These are phyloP conservation scores for Umbellularia californica DNA, from an alignment of 164 flowering plant species.

Conservation along the genomic window DNA sequence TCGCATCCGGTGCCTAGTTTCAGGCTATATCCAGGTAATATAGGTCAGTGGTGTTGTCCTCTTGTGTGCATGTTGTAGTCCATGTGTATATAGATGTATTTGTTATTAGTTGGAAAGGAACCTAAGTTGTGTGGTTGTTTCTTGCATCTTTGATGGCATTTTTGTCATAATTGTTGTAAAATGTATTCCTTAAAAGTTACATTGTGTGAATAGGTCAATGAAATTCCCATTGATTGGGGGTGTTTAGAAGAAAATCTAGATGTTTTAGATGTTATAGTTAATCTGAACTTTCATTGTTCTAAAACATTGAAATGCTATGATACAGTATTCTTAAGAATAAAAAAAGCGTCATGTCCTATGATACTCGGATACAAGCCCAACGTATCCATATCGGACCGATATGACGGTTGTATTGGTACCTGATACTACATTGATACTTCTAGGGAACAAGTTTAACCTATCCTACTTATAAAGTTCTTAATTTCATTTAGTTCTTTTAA, in stretches of 20 bases:
- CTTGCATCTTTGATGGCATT: constrained; percentile 12
- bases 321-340: too few species aligned
- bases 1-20: neutral
- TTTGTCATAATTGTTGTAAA: constrained; percentile 36
- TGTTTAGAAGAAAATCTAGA: constrained; percentile 16
- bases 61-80: neutral
- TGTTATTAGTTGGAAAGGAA: constrained; percentile 18
- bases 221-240: constrained; percentile 5
- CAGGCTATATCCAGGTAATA: neutral
- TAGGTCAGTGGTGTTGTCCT: neutral
- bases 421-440: too few species aligned
- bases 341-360: too few species aligned
- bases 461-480: too few species aligned
- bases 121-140: constrained; percentile 2
- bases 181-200: constrained; percentile 27
- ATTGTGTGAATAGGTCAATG: constrained; percentile 20
- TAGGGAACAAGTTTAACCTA: too few species aligned
- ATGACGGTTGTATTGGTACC: too few species aligned
- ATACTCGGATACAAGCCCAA: too few species aligned
- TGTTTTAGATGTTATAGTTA: constrained; percentile 21
- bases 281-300: constrained; percentile 13
- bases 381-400: too few species aligned
- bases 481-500: too few species aligned
- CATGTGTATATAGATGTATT: neutral
- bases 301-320: constrained; percentile 13